Evolutionary conservation across 2,329 filamentous ascomycete genomes (phyloP), one percentile per base, ranked within the genome.

Genomic region (Aspergillus candidus): DNA sequence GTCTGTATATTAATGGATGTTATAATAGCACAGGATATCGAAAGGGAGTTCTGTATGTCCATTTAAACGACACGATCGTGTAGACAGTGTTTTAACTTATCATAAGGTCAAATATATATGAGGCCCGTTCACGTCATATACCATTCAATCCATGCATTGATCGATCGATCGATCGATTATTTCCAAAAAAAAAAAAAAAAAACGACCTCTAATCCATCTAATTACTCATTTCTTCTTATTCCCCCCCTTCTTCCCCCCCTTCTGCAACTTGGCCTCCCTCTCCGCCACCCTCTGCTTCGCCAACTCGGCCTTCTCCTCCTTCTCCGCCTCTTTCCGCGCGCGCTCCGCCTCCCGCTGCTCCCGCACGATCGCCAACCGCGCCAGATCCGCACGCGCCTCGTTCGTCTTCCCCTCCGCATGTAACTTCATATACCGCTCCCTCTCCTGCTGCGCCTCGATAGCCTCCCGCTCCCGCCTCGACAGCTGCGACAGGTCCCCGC

Each of bases 381-480:
- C 91, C 55, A 97, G 63, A 69, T 98, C 93, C 4, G 87, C 84
- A 65, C 88, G 85, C 38, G 91, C 90, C 75, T 96, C 87, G 49
- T 98, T 93, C 35, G 93, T 97, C 81, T 97, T 97, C 60, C 91
- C 91, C 62, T 89, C 86, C 45, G 89, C 87, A 61, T 96, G 91
- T 58, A 96, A 68, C 71, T 94, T 94, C 74, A 88, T 80, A 63
- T 95, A 96, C 55, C 83, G 79, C 74, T 95, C 90, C 67, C 89
- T 90, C 27, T 88, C 88, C 64, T 91, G 86, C 51, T 85, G 83
- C 1, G 90, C 90, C 71, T 95, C 86, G 30, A 93, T 61, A 2
- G 90, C 86, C 72, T 97, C 84, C 14, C 82, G 72, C 72, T 87
- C 84, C 27, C 81, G 76, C 39, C 84, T 75, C 32, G 78, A 82